These are phyloP conservation scores for Knoxia roxburghii DNA, from an alignment of 257 asterid genomes.

Conservation along the genomic window DNA sequence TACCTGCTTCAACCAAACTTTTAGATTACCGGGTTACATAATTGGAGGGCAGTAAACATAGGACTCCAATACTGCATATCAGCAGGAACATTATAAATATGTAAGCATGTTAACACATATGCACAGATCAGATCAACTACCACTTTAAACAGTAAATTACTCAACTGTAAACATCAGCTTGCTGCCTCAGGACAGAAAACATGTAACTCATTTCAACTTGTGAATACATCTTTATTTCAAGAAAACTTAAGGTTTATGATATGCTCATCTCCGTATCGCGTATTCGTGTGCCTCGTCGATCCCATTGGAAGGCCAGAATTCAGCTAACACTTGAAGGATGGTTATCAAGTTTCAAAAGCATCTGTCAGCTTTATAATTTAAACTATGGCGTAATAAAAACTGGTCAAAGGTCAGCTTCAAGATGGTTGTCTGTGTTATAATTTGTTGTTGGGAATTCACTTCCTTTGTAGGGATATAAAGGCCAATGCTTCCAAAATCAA, in stretches of 20 bases:
- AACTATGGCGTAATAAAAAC: neutral
- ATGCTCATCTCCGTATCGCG: neutral
- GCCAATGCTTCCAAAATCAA: neutral
- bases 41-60: neutral
- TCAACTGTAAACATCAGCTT: neutral
- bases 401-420: neutral
- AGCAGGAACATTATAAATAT: conserved; percentile 2
- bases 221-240: neutral
- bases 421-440: neutral
- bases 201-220: neutral
- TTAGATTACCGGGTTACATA: conserved; percentile 8
- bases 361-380: neutral
- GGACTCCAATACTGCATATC: conserved; percentile 1
- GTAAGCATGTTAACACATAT: neutral
- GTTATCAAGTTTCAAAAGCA: neutral
- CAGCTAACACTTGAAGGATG: neutral
- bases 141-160: neutral
- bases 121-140: neutral
- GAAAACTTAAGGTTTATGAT: neutral
- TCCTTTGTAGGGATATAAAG: neutral
- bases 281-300: neutral
- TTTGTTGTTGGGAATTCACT: neutral
- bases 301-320: neutral
- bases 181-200: neutral
- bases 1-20: conserved; percentile 34